A percentile compares a stretch with the other conserved stretches of the same genome.
phyloP scores from a whole-genome alignment of 2,329 filamentous ascomycete species.

The Annulohypoxylon truncatum region DNA sequence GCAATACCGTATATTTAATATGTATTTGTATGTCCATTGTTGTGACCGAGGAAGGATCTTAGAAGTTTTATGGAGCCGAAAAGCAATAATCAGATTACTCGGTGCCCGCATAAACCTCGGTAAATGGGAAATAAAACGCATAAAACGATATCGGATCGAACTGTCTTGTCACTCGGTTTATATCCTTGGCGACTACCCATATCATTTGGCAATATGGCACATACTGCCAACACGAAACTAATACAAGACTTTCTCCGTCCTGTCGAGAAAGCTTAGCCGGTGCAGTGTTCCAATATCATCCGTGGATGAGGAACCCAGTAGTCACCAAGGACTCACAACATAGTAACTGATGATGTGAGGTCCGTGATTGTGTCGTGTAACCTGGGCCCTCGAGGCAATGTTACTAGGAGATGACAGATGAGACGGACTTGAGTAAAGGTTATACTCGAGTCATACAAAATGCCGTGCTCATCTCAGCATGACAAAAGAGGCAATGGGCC shows the following conservation, averaged over 20 bases:
- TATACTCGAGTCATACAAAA: conserved; percentile 33
- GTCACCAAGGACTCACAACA: conserved; percentile 8
- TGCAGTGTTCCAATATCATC: background rate
- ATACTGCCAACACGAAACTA: conserved; percentile 11
- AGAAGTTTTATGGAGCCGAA: background rate
- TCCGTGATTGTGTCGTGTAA: conserved; percentile 31
- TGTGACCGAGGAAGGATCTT: conserved; percentile 3
- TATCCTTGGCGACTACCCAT: conserved; percentile 1
- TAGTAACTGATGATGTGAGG: conserved; percentile 20
- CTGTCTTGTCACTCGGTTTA: background rate
- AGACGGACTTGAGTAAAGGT: conserved; percentile 32
- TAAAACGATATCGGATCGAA: conserved; percentile 21
- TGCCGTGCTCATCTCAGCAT: conserved; percentile 35
- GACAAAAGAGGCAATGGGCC: conserved; percentile 37
- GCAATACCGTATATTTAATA: conserved; percentile 4
- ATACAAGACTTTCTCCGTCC: conserved; percentile 2
- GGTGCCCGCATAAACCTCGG: conserved; percentile 28
- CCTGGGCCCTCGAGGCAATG: conserved; percentile 31
- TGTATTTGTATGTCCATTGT: conserved; percentile 5
- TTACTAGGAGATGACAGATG: conserved; percentile 39
- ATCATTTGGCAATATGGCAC: conserved; percentile 8
- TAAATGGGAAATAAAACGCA: conserved; percentile 8
- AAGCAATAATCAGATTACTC: conserved; percentile 1
- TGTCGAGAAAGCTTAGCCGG: background rate
- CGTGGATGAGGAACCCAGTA: background rate